Evolutionary conservation across 441 rosid species (phyloP).

Genomic region (Adansonia rubrostipa): DNA sequence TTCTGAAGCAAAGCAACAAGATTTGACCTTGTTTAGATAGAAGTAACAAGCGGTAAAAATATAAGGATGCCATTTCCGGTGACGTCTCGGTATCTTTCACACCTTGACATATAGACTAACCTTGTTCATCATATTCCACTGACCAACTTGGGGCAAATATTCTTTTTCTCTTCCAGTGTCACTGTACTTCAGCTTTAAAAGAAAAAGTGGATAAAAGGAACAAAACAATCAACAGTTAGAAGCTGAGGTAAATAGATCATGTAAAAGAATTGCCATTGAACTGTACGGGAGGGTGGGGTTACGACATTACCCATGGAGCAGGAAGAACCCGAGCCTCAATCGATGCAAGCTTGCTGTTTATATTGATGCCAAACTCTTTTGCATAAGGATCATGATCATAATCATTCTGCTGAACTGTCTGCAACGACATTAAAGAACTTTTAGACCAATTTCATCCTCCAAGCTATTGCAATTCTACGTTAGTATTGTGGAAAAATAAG

Average conservation of each 20-base stretch:
- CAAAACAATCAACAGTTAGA: background rate
- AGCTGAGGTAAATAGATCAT: background rate
- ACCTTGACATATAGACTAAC: slow-evolving; percentile 26
- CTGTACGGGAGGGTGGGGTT: too few species aligned
- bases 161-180: slow-evolving; percentile 47
- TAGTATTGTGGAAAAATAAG: background rate
- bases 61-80: slow-evolving; percentile 5
- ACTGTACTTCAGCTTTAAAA: slow-evolving; percentile 44
- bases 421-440: background rate
- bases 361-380: slow-evolving; percentile 46
- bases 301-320: slow-evolving; percentile 46
- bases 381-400: slow-evolving; percentile 44
- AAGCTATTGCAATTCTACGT: background rate
- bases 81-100: background rate
- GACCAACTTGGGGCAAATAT: slow-evolving; percentile 48
- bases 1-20: slow-evolving; percentile 36
- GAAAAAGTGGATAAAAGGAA: background rate
- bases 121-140: slow-evolving; percentile 60
- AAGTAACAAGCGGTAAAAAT: background rate
- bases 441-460: background rate
- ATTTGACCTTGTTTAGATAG: background rate
- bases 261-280: background rate
- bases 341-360: slow-evolving; percentile 40
- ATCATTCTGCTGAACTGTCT: slow-evolving; percentile 43
- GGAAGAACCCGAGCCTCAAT: slow-evolving; percentile 55